Base-by-base conservation (phyloP, 1,139 yeast species). In the Fermentozyma sake region DNA sequence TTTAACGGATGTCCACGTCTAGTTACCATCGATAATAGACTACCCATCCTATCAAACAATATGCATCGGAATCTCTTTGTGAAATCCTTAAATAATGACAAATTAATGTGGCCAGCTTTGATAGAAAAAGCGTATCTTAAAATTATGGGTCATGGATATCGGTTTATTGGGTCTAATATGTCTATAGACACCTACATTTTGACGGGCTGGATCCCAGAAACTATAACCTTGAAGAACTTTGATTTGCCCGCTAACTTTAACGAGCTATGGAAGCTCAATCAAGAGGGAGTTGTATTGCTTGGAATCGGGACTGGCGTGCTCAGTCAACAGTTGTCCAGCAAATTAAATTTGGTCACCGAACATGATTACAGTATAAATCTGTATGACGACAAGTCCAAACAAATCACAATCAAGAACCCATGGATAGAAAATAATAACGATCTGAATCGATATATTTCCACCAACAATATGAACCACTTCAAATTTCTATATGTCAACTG, bases 161-260 rank as follows among this genome's bases (percentile, higher is more conserved):
- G 63, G n/a, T 74, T 76, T 30, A 48, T 50, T 5, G 96, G 96
- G 0, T 85, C 95, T 0, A 85, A 86, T 48, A 76, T 84, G 48
- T 83, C 86, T 1, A 61, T 70, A n/a, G 96, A 84, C 43, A 72
- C 84, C 0, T 83, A 58, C 41, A 55, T 75, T 26, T 41, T 86
- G 6, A 64, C 77, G 4, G 87, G 89, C 0, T 86, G 85, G 81
- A 49, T 80, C 3, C 95, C 95, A 0, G 87, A 83, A 38, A 72
- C 76, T 20, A 41, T 71, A 1, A 42, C 61, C 5, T 46, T 34
- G 31, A 16, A 16, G 21, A 21, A 21, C 8, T 7, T 7, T 15
- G 12, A 7, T 17, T 27, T 58, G 10, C 55, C 58, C 2, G 26
- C 27, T 2, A 32, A 41, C 24, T 46, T 58, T 22, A 49, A 42